Conservation (phyloP, 192 early-diverging fungal genomes). For the Coemansia sp. region DNA sequence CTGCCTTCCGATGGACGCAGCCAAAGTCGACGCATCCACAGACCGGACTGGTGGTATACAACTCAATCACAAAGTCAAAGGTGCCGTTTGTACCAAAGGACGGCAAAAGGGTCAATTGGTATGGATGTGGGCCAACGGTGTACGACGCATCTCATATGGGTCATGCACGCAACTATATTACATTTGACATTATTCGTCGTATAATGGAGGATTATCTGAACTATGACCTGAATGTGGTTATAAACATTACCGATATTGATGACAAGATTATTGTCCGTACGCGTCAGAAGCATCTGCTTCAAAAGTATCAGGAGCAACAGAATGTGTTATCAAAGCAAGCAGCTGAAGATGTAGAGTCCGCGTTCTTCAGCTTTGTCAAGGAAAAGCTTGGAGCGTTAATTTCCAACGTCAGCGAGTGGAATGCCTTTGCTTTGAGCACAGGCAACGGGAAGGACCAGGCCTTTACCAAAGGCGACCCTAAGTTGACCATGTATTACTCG, state of each 20-base stretch:
- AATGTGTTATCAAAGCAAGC: constrained; percentile 54
- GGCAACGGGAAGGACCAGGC: constrained; percentile 47
- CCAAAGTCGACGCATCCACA: constrained; percentile 43
- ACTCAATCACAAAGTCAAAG: constrained; percentile 88
- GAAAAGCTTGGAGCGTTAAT: constrained; percentile 60
- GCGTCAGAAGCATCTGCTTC: constrained; percentile 80
- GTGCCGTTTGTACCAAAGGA: constrained; percentile 86
- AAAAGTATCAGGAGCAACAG: constrained; percentile 54
- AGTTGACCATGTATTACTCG: constrained; percentile 75
- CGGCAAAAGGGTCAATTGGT: constrained; percentile 89
- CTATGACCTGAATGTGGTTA: constrained; percentile 92
- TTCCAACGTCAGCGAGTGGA: constrained; percentile 61
- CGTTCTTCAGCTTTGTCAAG: constrained; percentile 66
- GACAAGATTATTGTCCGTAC: constrained; percentile 96
- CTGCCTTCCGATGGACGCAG: constrained; percentile 20
- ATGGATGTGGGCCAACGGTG: constrained; percentile 97
- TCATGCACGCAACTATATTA: constrained; percentile 92
- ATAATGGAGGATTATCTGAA: constrained; percentile 94
- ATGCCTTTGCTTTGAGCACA: constrained; percentile 56
- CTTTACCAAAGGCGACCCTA: constrained; percentile 58
- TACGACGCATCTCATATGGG: constrained; percentile 96
- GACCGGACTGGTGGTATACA: constrained; percentile 60
- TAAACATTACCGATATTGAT: constrained; percentile 99
- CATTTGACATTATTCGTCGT: constrained; percentile 91
- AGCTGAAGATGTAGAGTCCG: constrained; percentile 59